phyloP scores from a whole-genome alignment of 139 green algal genomes.

The Coccomyxa sp. region DNA sequence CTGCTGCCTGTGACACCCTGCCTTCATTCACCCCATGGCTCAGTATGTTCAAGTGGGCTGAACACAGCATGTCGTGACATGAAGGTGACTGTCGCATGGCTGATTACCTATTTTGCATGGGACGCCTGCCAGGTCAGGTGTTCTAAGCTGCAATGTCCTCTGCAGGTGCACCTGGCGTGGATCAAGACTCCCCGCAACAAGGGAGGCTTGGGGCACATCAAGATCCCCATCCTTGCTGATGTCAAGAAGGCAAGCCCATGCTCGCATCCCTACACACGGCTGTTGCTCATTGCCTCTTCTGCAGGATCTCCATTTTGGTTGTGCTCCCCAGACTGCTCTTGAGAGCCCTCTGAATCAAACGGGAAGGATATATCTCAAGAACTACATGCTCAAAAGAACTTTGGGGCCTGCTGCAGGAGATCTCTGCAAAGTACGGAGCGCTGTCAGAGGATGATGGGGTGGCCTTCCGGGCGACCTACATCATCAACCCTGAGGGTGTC shows the following conservation, averaged over 20 bases:
- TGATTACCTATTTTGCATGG: neutral
- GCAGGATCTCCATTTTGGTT: neutral
- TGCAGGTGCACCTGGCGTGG: conserved; percentile 82
- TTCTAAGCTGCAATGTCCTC: conserved; percentile 4
- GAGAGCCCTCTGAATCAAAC: neutral
- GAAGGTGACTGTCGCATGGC: neutral
- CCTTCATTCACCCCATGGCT: neutral
- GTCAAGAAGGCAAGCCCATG: conserved; percentile 52
- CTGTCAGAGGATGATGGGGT: conserved; percentile 69
- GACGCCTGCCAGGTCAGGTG: neutral
- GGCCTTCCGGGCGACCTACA: conserved; percentile 83
- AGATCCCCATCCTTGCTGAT: conserved; percentile 81
- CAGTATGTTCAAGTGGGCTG: neutral
- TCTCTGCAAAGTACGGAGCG: conserved; percentile 62
- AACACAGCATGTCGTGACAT: neutral
- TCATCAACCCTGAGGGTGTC: conserved; percentile 86
- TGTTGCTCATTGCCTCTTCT: neutral
- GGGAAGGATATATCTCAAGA: neutral
- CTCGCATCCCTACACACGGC: neutral
- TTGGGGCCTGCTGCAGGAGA: conserved; percentile 16
- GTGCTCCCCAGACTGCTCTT: neutral
- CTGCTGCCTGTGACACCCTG: neutral
- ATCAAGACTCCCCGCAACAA: conserved; percentile 67
- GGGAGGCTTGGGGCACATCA: conserved; percentile 76
- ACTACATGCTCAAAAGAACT: neutral